These are phyloP conservation scores for Falciphora oryzae DNA, from an alignment of 2,329 filamentous ascomycete species.

Conservation along the genomic window DNA sequence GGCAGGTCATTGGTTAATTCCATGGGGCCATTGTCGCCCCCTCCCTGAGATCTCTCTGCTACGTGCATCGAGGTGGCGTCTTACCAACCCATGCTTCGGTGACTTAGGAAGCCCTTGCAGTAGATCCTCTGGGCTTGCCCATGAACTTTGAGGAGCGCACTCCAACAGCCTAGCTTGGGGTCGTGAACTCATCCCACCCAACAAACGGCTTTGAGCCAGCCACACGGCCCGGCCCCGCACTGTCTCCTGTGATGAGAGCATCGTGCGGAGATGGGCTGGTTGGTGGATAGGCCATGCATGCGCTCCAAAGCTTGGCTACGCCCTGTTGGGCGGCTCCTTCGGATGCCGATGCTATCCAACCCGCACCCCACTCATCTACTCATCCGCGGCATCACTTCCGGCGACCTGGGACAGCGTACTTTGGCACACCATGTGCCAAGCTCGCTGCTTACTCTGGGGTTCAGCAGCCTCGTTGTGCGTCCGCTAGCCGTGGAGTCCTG, in stretches of 20 bases:
- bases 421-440: not conserved
- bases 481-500: too few relatives aligned
- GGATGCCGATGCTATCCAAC: not conserved
- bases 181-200: not conserved
- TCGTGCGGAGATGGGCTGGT: not conserved
- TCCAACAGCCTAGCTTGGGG: not conserved
- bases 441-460: not conserved
- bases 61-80: not conserved
- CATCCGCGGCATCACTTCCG: not conserved
- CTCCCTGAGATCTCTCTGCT: not conserved
- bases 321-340: not conserved
- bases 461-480: not conserved
- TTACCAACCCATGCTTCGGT: not conserved
- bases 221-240: not conserved
- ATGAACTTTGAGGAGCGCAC: not conserved
- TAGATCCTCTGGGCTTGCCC: not conserved
- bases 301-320: not conserved
- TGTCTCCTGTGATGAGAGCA: not conserved
- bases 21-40: not conserved
- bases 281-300: not conserved
- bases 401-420: not conserved
- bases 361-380: not conserved
- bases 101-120: not conserved
- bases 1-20: constrained; percentile 66
- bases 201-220: not conserved